These are phyloP conservation scores for Dissophora ornata DNA, from an alignment of 192 early-diverging fungal species.

Conservation along the genomic window DNA sequence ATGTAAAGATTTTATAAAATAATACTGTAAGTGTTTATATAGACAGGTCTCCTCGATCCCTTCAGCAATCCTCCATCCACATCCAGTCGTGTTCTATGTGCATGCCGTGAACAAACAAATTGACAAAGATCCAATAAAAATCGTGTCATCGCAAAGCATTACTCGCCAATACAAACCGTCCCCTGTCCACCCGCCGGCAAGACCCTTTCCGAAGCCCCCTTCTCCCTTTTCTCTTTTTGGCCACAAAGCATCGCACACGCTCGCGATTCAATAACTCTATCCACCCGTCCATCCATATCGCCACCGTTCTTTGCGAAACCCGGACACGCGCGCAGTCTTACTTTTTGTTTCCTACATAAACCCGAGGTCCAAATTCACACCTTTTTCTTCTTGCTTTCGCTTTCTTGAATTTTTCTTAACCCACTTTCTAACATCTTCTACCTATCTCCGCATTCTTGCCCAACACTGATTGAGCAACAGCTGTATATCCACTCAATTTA, in stretches of 20 bases:
- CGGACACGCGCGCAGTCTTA: neutral
- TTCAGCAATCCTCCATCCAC: no score
- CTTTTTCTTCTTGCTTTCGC: neutral
- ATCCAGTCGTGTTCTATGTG: no score
- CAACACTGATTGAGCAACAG: no score
- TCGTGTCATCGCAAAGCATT: slow-evolving; percentile 32
- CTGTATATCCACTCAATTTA: no score
- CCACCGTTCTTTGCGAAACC: neutral
- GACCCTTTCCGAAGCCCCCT: no score
- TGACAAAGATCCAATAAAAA: slow-evolving; percentile 45
- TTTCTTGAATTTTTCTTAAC: neutral
- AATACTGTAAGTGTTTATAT: no score
- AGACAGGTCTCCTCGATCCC: no score
- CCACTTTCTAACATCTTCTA: neutral
- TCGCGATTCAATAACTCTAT: neutral
- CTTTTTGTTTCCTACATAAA: slow-evolving; percentile 11
- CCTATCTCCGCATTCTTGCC: no score
- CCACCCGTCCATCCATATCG: neutral
- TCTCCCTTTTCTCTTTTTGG: neutral
- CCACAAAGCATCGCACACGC: neutral
- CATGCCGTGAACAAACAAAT: slow-evolving; percentile 41
- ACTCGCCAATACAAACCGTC: slow-evolving; percentile 27
- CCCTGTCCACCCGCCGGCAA: neutral
- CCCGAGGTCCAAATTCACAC: neutral
- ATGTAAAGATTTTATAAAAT: no score